These are phyloP conservation scores for Phytopythium boreale DNA, from an alignment of 352 stramenopile species.

Conservation along the genomic window DNA sequence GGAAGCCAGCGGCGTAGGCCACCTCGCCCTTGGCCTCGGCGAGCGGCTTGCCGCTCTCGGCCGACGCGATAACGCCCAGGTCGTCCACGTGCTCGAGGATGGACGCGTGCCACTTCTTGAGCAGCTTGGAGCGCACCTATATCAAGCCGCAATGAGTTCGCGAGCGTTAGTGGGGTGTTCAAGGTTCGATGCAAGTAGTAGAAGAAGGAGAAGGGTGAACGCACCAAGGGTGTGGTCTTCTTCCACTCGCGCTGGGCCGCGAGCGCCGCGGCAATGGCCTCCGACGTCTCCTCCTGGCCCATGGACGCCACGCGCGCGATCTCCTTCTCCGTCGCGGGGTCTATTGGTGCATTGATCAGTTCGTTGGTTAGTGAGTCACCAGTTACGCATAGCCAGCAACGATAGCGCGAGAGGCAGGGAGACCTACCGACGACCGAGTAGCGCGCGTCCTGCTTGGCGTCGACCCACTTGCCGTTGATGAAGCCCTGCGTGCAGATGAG, in stretches of 20 bases:
- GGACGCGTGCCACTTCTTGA: slow-evolving; percentile 83
- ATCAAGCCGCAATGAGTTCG: too few relatives aligned
- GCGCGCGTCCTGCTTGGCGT: slow-evolving; percentile 46
- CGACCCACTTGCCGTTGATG: slow-evolving; percentile 77
- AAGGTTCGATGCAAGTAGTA: not conserved
- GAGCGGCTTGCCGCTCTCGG: slow-evolving; percentile 97
- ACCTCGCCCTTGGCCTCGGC: slow-evolving; percentile 94
- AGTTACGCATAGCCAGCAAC: too few relatives aligned
- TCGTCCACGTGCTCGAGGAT: slow-evolving; percentile 72
- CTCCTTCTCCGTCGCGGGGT: slow-evolving; percentile 76
- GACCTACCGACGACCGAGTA: slow-evolving; percentile 59
- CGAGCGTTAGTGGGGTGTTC: not conserved
- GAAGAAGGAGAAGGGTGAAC: slow-evolving; percentile 1
- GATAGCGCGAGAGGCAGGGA: not conserved
- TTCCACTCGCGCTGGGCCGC: slow-evolving; percentile 69
- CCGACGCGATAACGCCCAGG: slow-evolving; percentile 92
- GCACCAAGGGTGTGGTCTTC: slow-evolving; percentile 53
- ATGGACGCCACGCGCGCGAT: slow-evolving; percentile 74
- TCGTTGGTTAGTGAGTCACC: too few relatives aligned
- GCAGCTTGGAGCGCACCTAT: slow-evolving; percentile 45
- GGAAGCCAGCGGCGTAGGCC: slow-evolving; percentile 91
- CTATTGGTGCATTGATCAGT: too few relatives aligned
- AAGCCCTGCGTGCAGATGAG: slow-evolving; percentile 75
- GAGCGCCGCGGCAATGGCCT: slow-evolving; percentile 69
- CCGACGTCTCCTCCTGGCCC: slow-evolving; percentile 55